Percentiles rank a stretch among this genome's conserved stretches.
phyloP scores from a whole-genome alignment of 108 stramenopile genomes.

The Schizochytrium sp. region DNA sequence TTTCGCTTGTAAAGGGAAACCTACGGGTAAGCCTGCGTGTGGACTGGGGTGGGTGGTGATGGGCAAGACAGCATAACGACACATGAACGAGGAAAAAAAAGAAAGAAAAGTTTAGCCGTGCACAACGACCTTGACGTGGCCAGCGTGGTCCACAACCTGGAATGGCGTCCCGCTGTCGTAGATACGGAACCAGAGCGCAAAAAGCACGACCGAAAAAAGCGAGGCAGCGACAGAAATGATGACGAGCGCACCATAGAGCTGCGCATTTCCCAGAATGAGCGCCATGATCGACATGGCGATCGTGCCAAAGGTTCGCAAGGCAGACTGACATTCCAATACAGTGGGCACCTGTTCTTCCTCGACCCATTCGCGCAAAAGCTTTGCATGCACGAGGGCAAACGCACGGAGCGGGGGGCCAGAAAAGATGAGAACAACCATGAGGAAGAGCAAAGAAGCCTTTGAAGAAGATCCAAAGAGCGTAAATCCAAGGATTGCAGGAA shows the following conservation, averaged over 20 bases:
- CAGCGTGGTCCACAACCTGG: background rate
- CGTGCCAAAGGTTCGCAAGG: background rate
- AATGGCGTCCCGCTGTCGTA: conserved; percentile 1
- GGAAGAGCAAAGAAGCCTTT: background rate
- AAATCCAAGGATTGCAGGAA: background rate
- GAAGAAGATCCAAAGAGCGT: background rate
- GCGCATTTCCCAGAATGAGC: background rate
- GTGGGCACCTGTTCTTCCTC: background rate
- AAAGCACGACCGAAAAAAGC: background rate
- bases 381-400: background rate
- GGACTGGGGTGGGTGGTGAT: too few species aligned
- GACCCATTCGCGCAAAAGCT: background rate
- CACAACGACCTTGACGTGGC: background rate
- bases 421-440: background rate
- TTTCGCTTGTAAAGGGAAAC: too few species aligned
- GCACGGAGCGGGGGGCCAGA: background rate
- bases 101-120: background rate
- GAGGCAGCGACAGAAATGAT: background rate
- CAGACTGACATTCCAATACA: background rate
- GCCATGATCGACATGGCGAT: background rate
- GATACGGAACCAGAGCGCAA: background rate
- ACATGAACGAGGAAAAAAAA: background rate
- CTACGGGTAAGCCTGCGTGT: too few species aligned
- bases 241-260: background rate
- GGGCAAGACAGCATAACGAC: too few species aligned